phyloP scores from a whole-genome alignment of 225 moss, liverwort and hornwort genomes.

The Pseudoscleropodium purum region DNA sequence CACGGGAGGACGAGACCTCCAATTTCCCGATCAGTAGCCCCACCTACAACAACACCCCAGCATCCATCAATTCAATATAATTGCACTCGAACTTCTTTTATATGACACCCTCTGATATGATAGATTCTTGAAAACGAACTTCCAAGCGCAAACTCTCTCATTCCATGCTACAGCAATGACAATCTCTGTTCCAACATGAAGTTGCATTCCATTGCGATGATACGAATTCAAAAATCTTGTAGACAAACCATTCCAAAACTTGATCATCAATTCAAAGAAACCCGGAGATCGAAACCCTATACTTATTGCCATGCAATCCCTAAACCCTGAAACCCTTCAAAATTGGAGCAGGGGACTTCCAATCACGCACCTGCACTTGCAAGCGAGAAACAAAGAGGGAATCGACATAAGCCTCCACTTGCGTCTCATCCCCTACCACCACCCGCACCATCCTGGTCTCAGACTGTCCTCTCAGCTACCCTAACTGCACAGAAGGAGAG shows the following conservation, averaged over 20 bases:
- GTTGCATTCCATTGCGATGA: background rate
- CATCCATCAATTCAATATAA: background rate
- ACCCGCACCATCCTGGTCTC: conserved; percentile 54
- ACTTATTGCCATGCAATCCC: too few relatives aligned
- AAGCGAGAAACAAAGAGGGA: conserved; percentile 41
- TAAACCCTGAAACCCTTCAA: background rate
- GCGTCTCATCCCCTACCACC: conserved; percentile 78
- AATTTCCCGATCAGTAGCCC: conserved; percentile 82
- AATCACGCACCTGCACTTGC: conserved; percentile 51
- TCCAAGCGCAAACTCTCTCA: background rate
- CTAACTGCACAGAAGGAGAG: background rate
- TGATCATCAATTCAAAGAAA: background rate
- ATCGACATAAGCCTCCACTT: conserved; percentile 66
- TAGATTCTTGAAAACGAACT: background rate
- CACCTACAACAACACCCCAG: conserved; percentile 31
- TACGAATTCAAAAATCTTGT: background rate
- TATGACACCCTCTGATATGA: background rate
- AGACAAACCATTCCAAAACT: background rate
- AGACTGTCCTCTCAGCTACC: background rate
- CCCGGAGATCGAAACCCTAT: background rate
- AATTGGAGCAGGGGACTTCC: background rate
- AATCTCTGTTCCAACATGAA: background rate
- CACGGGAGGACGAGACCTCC: conserved; percentile 63
- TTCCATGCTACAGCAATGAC: background rate
- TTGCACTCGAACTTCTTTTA: background rate